A percentile compares a stretch with the other conserved stretches of the same genome.
Evolutionary conservation across 176 grass and related monocot genomes (phyloP).

Genomic region (Luzula sylvatica): DNA sequence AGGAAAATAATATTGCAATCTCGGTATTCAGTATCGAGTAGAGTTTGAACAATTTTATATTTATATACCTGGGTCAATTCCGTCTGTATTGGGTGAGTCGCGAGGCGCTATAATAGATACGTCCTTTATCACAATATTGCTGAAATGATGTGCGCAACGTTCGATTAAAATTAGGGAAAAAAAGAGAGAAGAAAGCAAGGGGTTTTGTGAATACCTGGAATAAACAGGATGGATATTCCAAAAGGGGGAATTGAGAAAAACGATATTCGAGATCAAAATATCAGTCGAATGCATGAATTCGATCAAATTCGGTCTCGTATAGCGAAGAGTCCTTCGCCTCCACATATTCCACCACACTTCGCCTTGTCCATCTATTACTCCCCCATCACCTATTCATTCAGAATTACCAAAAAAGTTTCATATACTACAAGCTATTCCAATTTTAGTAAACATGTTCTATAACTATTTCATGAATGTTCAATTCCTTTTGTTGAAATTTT

Average conservation of each 20-base stretch:
- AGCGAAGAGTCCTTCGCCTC: slow-evolving; percentile 49
- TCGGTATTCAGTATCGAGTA: too few relatives aligned
- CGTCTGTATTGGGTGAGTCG: slow-evolving; percentile 84
- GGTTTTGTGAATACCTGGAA: slow-evolving; percentile 31
- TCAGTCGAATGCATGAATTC: slow-evolving; percentile 82
- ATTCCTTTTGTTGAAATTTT: too few relatives aligned
- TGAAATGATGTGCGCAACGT: slow-evolving; percentile 25
- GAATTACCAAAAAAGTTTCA: neutral
- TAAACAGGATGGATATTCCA: slow-evolving; percentile 96
- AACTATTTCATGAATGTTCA: too few relatives aligned
- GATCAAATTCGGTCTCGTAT: slow-evolving; percentile 56
- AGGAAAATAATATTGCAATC: neutral
- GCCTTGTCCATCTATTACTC: slow-evolving; percentile 76
- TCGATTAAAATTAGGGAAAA: neutral
- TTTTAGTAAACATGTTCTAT: too few relatives aligned
- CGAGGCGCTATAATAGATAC: slow-evolving; percentile 55
- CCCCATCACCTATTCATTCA: slow-evolving; percentile 39
- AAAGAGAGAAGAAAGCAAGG: neutral
- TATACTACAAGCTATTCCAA: too few relatives aligned
- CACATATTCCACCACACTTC: slow-evolving; percentile 96
- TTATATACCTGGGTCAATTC: slow-evolving; percentile 78
- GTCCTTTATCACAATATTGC: slow-evolving; percentile 59
- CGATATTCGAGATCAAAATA: slow-evolving; percentile 66
- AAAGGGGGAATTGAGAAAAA: slow-evolving; percentile 80
- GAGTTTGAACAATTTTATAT: too few relatives aligned